Evolutionary conservation across 2,329 filamentous ascomycete species (phyloP), one percentile per base, ranked within the genome.

Genomic region (Lachnellula suecica): DNA sequence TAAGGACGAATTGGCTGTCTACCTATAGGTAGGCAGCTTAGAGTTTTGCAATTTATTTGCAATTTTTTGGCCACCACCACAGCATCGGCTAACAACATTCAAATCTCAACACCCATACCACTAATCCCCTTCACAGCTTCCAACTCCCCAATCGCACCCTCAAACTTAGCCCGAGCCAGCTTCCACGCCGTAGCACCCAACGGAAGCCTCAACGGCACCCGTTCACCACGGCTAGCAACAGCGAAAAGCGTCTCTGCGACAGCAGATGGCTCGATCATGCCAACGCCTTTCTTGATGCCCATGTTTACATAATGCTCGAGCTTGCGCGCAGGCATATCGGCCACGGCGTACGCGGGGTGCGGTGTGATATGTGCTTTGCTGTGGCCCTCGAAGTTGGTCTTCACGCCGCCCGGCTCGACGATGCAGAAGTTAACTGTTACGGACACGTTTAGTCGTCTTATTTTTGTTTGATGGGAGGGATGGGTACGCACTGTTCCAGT

Each of bases 371-470:
- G 45, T 15, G 45, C 43, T 47, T 70, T 65, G 13, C 63, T 65
- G 42, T 76, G 74, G 3, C 71, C 71, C 50, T 65, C 61, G 38
- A 64, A 74, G 17, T 73, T 68, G 0, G 73, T 73, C 44, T 67
- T 68, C 38, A 75, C 72, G 7, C 68, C 71, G n/a, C 70, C 68
- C 0, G 73, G 73, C 52, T 75, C 73, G 2, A 73, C 54, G 0
- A 72, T 70, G 0, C 67, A 71, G 1, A 74, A 62, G 45, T 70
- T 72, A 56, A 76, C 67, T 72, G 40, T 66, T 65, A 40, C 71
- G 47, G 66, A 69, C 37, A 77, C 68, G 47, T 74, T 68, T 40
- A 76, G 65, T 71, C 31, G 15, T 2, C 15, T n/a, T 35, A 17
- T 35, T 2, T 4, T 31, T 13, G 27, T 31, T 10, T 49, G 45